Evolutionary conservation across 768 basidiomycete species (phyloP), one percentile per base, ranked within the genome.

Genomic region (Suillus occidentalis): DNA sequence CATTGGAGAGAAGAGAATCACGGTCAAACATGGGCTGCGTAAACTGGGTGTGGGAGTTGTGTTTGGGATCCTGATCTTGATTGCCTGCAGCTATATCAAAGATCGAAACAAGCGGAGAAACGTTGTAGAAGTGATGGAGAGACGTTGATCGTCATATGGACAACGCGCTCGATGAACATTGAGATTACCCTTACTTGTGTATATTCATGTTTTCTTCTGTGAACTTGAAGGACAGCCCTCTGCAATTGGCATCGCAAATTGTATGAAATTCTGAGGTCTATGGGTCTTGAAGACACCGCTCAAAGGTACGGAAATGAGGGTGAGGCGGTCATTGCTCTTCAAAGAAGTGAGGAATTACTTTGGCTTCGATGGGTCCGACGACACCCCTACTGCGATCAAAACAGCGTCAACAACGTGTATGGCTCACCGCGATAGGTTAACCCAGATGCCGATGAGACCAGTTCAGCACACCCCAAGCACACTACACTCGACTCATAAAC

Each of bases 401-500:
- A 87, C 68, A 87, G 85, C 61, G 68, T 90, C 64, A 77, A 82
- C 65, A 84, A 84, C 50, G 87, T 87, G 66, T 47, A 83, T 73
- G 34, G 45, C 42, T 28, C 43, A 28, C 9, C 12, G 31, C 31
- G 13, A 39, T 45, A 25, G 57, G 34, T 25, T 13, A 37, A 14
- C 7, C n/a, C 25, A 18, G 50, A 4, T 14, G 34, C 6, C 36
- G 12, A 37, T 7, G 18, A n/a, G 63, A 47, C 13, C 67, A 90
- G 89, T 80, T n/a, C 43, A 45, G 88, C 0, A 78, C 91, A 7
- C 70, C 79, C 1, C 88, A 88, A 45, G 88, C 0, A 78, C 91
- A 7, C 70, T 91, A 43, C 91, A 92, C 73, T 83, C 91, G 47
- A 87, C 91, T 53, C 89, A 90, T 72, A 69, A 73, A 62, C 88